Conservation (phyloP, 2,329 filamentous ascomycete species). For the Hansfordia pulvinata region DNA sequence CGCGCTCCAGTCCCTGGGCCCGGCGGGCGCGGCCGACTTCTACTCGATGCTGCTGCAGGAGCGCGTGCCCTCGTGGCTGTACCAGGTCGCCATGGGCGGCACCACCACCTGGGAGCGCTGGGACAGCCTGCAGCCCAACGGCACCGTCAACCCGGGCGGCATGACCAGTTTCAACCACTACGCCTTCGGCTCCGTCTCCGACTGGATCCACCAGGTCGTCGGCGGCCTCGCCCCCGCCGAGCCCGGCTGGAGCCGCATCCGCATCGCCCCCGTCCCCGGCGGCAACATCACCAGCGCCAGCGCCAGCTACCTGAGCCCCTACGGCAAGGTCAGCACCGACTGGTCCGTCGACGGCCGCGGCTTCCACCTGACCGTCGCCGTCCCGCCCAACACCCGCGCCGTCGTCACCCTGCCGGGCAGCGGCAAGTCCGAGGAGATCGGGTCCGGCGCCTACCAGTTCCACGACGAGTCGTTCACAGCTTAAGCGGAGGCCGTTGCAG, state of each 20-base stretch:
- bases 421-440: no score
- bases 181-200: conserved; percentile 20
- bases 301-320: conserved; percentile 1
- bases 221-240: conserved; percentile 12
- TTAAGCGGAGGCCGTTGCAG: no score
- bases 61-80: conserved; percentile 20
- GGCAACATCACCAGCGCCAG: conserved; percentile 1
- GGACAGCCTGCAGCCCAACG: conserved; percentile 20
- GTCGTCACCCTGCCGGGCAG: conserved; percentile 1
- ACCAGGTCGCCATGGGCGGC: conserved; percentile 20
- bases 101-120: conserved; percentile 25
- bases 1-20: neutral
- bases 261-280: conserved; percentile 1
- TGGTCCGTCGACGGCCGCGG: neutral
- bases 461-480: no score
- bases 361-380: conserved; percentile 1
- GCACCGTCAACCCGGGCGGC: conserved; percentile 17
- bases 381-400: conserved; percentile 1
- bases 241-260: conserved; percentile 10
- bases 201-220: conserved; percentile 19
- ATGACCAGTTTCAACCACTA: conserved; percentile 26
- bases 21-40: neutral
- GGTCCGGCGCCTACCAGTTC: no score
- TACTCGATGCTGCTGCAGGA: conserved; percentile 21
- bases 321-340: conserved; percentile 1